phyloP scores from a whole-genome alignment of 345 rosid species.

The Laguncularia racemosa region DNA sequence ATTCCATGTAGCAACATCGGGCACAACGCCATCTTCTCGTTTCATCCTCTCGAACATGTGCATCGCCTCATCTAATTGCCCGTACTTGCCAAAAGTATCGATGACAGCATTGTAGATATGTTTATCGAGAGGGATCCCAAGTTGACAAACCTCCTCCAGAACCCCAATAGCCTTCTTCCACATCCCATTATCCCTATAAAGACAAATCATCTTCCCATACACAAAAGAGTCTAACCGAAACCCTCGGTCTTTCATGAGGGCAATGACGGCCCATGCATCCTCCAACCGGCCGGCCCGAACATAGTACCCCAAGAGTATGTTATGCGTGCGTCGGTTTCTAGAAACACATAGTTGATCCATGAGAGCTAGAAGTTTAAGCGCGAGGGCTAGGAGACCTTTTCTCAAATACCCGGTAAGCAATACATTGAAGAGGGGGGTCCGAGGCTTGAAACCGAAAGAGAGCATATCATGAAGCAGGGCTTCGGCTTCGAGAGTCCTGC shows the following conservation, averaged over 20 bases:
- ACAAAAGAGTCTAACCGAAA: conserved; percentile 34
- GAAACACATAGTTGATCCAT: conserved; percentile 27
- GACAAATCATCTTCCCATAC: conserved; percentile 45
- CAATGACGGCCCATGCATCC: conserved; percentile 49
- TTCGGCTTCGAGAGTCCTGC: conserved; percentile 60
- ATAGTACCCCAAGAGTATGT: conserved; percentile 48
- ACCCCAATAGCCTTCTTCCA: conserved; percentile 66
- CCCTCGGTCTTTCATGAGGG: conserved; percentile 43
- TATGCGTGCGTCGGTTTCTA: conserved; percentile 34
- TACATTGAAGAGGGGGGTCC: conserved; percentile 26
- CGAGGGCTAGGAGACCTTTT: conserved; percentile 48
- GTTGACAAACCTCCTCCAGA: conserved; percentile 45
- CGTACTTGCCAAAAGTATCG: conserved; percentile 57
- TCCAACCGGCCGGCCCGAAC: conserved; percentile 54
- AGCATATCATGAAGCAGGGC: conserved; percentile 46
- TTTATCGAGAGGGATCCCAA: conserved; percentile 37
- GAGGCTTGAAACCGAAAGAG: conserved; percentile 25
- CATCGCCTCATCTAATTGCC: conserved; percentile 49
- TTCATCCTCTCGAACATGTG: conserved; percentile 39
- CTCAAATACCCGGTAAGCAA: conserved; percentile 46
- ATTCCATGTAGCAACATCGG: conserved; percentile 58
- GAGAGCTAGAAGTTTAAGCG: conserved; percentile 25
- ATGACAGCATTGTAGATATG: conserved; percentile 50
- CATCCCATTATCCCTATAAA: conserved; percentile 73
- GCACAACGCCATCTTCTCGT: conserved; percentile 26